phyloP scores from a whole-genome alignment of 305 asterid species.

The Fraxinus paxiana region DNA sequence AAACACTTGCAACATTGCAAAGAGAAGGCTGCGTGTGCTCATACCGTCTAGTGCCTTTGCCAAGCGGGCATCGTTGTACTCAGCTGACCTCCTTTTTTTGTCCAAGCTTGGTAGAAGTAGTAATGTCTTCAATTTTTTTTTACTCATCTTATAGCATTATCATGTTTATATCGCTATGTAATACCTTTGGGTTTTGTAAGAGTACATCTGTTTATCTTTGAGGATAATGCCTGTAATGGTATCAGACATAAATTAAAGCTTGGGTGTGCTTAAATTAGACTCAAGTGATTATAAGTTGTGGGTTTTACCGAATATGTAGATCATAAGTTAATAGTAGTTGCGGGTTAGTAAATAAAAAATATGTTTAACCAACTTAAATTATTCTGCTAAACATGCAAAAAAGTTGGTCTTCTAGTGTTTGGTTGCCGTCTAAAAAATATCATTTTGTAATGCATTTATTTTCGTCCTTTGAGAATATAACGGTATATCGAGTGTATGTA shows the following conservation, averaged over 20 bases:
- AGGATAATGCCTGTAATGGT: background rate
- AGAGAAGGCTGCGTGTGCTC: conserved; percentile 19
- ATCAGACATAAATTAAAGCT: background rate
- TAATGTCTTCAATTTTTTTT: background rate
- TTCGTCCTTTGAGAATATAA: background rate
- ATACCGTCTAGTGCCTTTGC: background rate
- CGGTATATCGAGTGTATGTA: background rate
- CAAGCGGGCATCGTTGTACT: background rate
- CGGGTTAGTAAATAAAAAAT: background rate
- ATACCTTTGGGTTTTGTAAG: background rate
- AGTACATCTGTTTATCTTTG: background rate
- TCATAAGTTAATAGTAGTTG: background rate
- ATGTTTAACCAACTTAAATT: background rate
- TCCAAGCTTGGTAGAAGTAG: background rate
- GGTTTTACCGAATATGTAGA: background rate
- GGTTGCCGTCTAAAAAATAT: background rate
- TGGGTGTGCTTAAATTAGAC: background rate
- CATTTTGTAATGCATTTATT: background rate
- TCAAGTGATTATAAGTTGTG: background rate
- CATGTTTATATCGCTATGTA: background rate
- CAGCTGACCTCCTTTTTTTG: background rate
- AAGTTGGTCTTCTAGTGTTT: background rate
- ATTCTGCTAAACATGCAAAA: background rate
- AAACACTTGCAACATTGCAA: conserved; percentile 34
- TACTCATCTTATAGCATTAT: background rate